phyloP scores from a whole-genome alignment of 805 yeast genomes.

The Cyberlindnera lachancei region DNA sequence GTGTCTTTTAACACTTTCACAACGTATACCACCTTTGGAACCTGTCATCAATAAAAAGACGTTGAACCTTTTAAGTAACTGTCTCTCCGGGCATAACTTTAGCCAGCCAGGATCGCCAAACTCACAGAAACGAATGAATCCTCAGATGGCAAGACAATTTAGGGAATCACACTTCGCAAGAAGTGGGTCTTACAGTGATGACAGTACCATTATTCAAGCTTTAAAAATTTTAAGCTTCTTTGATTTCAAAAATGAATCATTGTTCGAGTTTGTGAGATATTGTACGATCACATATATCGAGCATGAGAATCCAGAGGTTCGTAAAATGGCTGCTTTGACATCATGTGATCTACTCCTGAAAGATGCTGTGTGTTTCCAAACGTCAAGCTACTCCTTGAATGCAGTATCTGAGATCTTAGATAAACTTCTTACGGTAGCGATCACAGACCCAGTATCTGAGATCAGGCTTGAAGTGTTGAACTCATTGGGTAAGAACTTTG shows the following conservation, averaged over 20 bases:
- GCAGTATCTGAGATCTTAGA: conserved; percentile 83
- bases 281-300: conserved; percentile 82
- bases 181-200: conserved; percentile 51
- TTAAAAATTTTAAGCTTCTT: conserved; percentile 69
- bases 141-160: conserved; percentile 65
- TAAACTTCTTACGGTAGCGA: conserved; percentile 70
- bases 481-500: conserved; percentile 68
- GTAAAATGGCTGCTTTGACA: conserved; percentile 79
- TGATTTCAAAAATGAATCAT: conserved; percentile 64
- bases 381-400: conserved; percentile 69
- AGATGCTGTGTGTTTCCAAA: conserved; percentile 80
- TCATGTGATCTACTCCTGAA: conserved; percentile 68
- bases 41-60: conserved; percentile 64
- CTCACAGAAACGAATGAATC: conserved; percentile 40
- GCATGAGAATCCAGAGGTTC: conserved; percentile 68
- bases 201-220: conserved; percentile 62
- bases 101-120: conserved; percentile 83
- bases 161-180: conserved; percentile 65
- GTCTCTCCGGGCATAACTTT: conserved; percentile 74
- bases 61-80: conserved; percentile 62
- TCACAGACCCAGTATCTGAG: conserved; percentile 83
- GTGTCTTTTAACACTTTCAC: conserved; percentile 59
- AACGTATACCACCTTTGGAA: conserved; percentile 73
- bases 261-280: conserved; percentile 81
- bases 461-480: conserved; percentile 74